A percentile compares a stretch with the other conserved stretches of the same genome.
These are phyloP conservation scores for Alternaria longipes DNA, from an alignment of 2,329 filamentous ascomycete genomes.

Conservation along the genomic window DNA sequence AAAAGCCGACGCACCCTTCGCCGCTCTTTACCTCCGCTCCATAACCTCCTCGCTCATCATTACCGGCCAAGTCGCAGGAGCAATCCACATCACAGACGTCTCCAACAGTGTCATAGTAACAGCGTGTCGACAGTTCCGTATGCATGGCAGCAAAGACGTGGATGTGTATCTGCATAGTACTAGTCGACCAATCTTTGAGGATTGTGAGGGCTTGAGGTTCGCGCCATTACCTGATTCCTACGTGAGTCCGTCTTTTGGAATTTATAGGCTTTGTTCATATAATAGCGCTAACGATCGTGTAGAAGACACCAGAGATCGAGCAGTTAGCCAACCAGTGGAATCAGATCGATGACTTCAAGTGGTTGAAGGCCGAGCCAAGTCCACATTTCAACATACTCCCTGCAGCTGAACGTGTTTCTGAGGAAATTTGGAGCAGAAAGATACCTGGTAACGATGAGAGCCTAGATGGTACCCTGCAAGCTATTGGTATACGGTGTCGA, in stretches of 20 bases:
- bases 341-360: slow-evolving; percentile 96
- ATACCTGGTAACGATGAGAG: slow-evolving; percentile 53
- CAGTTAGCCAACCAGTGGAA: slow-evolving; percentile 75
- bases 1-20: slow-evolving; percentile 63
- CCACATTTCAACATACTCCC: slow-evolving; percentile 85
- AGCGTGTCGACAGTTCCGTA: slow-evolving; percentile 82
- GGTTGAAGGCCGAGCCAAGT: slow-evolving; percentile 85
- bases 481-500: slow-evolving; percentile 11
- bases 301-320: slow-evolving; percentile 34
- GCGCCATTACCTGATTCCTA: slow-evolving; percentile 75
- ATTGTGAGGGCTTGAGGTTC: slow-evolving; percentile 81
- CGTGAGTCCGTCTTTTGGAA: slow-evolving; percentile 60
- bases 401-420: slow-evolving; percentile 65
- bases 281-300: neutral
- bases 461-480: slow-evolving; percentile 27
- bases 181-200: slow-evolving; percentile 92
- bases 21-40: slow-evolving; percentile 73
- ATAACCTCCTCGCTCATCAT: slow-evolving; percentile 77
- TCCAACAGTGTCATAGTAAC: slow-evolving; percentile 78
- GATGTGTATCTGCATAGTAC: slow-evolving; percentile 83
- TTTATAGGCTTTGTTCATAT: neutral
- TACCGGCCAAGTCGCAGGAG: slow-evolving; percentile 79
- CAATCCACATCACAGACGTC: slow-evolving; percentile 83
- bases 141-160: slow-evolving; percentile 85
- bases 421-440: slow-evolving; percentile 69